Percentiles rank a stretch among this genome's conserved stretches.
These are phyloP conservation scores for Pseudozyma thailandica DNA, from an alignment of 1,284 basidiomycete genomes.

Conservation along the genomic window DNA sequence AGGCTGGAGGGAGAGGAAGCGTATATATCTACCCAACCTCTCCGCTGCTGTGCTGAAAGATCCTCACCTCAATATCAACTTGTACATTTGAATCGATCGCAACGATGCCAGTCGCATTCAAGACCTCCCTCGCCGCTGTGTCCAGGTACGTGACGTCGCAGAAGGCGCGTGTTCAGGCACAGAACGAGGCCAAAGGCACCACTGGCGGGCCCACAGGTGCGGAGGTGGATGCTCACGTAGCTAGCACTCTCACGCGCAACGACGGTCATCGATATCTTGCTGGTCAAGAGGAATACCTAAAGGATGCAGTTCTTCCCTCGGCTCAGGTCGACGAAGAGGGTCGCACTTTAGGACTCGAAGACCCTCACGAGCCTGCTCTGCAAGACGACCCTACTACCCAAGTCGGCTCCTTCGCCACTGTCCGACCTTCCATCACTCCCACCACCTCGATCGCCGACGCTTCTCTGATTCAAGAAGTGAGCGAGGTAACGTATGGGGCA, in stretches of 20 bases:
- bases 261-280: constrained; percentile 6
- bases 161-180: constrained; percentile 20
- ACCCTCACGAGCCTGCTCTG: constrained; percentile 38
- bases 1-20: neutral
- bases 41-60: neutral
- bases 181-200: constrained; percentile 31
- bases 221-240: constrained; percentile 42
- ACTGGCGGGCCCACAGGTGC: constrained; percentile 29
- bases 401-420: constrained; percentile 7
- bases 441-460: constrained; percentile 15
- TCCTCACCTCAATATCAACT: neutral
- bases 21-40: neutral
- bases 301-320: neutral
- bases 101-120: constrained; percentile 24
- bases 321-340: constrained; percentile 33
- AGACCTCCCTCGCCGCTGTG: constrained; percentile 14
- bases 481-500: constrained; percentile 13
- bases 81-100: neutral
- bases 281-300: neutral
- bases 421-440: constrained; percentile 10
- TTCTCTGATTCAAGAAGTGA: constrained; percentile 13
- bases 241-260: constrained; percentile 25
- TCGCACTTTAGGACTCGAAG: constrained; percentile 43
- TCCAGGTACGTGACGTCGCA: constrained; percentile 31
- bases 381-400: constrained; percentile 27